These are phyloP conservation scores for Myxozyma udenii DNA, from an alignment of 805 yeast genomes.

Conservation along the genomic window DNA sequence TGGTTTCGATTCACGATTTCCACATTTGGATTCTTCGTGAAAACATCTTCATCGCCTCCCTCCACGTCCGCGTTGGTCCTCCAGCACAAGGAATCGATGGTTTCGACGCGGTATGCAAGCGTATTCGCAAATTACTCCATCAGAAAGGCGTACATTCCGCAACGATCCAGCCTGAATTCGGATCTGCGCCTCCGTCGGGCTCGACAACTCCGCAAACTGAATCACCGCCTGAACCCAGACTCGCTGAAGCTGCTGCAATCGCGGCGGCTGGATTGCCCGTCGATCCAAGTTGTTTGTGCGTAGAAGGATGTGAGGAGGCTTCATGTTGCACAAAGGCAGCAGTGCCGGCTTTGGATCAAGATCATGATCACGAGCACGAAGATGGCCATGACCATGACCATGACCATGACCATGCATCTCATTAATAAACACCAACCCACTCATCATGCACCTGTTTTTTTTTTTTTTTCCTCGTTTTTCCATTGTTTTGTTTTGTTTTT, in stretches of 20 bases:
- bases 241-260: background rate
- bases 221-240: background rate
- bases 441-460: background rate
- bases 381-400: background rate
- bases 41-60: conserved; percentile 76
- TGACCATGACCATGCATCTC: background rate
- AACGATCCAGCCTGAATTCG: conserved; percentile 93
- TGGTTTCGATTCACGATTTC: conserved; percentile 85
- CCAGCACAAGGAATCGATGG: conserved; percentile 38
- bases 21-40: conserved; percentile 96
- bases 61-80: conserved; percentile 67
- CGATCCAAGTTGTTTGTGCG: conserved; percentile 19
- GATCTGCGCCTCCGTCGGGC: conserved; percentile 1
- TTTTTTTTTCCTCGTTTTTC: background rate
- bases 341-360: too few relatives aligned
- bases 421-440: background rate
- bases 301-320: conserved; percentile 28
- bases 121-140: conserved; percentile 75
- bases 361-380: background rate
- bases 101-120: conserved; percentile 67
- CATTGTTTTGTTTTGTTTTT: background rate
- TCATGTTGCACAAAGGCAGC: conserved; percentile 16
- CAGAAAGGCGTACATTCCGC: conserved; percentile 86
- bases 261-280: background rate
- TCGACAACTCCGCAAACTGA: background rate